Evolutionary conservation across 202 grass and related monocot genomes (phyloP).

Genomic region (Musa balbisiana): DNA sequence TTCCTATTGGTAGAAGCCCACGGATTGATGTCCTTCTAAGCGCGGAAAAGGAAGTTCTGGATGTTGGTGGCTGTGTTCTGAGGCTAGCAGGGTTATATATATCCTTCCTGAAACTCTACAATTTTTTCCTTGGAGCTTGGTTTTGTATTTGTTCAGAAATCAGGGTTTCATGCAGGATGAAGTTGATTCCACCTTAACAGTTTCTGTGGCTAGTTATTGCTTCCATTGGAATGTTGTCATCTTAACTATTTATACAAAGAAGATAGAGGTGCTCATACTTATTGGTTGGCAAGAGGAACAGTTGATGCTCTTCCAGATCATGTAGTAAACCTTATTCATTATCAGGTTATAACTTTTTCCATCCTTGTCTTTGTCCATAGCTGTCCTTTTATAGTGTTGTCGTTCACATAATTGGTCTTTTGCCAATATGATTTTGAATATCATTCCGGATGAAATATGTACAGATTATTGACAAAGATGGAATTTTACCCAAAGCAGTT

Average conservation of each 20-base stretch:
- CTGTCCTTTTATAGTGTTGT: background rate
- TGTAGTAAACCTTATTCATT: slow-evolving; percentile 87
- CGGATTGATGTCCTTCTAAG: slow-evolving; percentile 67
- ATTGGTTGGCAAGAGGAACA: slow-evolving; percentile 70
- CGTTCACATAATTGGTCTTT: no score
- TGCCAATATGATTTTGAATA: no score
- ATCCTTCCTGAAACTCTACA: slow-evolving; percentile 42
- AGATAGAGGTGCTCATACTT: slow-evolving; percentile 84
- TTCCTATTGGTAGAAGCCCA: slow-evolving; percentile 59
- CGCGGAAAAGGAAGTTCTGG: slow-evolving; percentile 69
- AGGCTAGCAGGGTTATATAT: slow-evolving; percentile 93
- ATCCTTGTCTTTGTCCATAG: background rate
- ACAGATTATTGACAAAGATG: no score
- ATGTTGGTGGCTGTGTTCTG: slow-evolving; percentile 67
- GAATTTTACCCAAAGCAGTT: no score
- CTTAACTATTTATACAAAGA: slow-evolving; percentile 67
- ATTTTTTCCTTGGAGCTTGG: background rate
- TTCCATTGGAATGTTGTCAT: slow-evolving; percentile 3
- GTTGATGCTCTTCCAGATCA: slow-evolving; percentile 72
- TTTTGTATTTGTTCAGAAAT: background rate
- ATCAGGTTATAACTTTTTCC: slow-evolving; percentile 42
- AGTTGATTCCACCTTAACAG: no score
- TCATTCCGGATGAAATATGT: no score
- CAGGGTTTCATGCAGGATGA: background rate
- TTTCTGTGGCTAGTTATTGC: no score